Base-by-base conservation (phyloP, 345 rosid genomes). In the Populus nigra region DNA sequence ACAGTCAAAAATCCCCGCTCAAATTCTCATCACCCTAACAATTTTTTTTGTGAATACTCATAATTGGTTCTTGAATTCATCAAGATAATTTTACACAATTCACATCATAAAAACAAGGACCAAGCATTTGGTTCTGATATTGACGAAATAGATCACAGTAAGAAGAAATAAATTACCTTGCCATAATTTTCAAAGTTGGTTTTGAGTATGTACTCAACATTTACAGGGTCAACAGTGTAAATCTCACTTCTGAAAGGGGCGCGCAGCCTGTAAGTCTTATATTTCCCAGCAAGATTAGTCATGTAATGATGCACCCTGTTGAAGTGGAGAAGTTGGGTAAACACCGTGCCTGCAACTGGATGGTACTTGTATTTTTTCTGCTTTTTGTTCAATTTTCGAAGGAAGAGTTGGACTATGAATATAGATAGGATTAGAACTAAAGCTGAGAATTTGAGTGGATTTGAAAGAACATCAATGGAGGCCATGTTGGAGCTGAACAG, bases 301-400 rank as follows among this genome's bases (percentile, higher is more conserved):
- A 88, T 87, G 79, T 87, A 87, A 86, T 88, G 82, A 53, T 88
- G 87, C 69, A 86, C 43, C 39, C 87, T 86, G 41, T 79, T 74
- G 89, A 85, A 90, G 83, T 81, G 87, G 79, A 88, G 81, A 43
- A 89, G 87, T 80, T 89, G 93, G 81, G 87, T 80, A 45, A 87
- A 47, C 7, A 83, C 63, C 4, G 94, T 90, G 53, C 91, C 92
- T 1, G 77, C 92, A 15, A 90, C 73, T 0, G 94, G 91, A 74
- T 86, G 91, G 74, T 84, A 88, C 81, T 80, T 83, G 66, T 39
- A 72, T 65, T 47, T 65, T 53, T 29, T 72, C 57, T 67, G 16
- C 2, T 82, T 72, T 47, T 38, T 61, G 8, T 23, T 55, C 29
- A 35, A 27, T 15, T 65, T 76, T 62, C 72, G 70, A 22, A 65